A percentile compares a stretch with the other conserved stretches of the same genome.
Evolutionary conservation across 2,329 filamentous ascomycete genomes (phyloP).

Genomic region (Colletotrichum neosansevieriae): DNA sequence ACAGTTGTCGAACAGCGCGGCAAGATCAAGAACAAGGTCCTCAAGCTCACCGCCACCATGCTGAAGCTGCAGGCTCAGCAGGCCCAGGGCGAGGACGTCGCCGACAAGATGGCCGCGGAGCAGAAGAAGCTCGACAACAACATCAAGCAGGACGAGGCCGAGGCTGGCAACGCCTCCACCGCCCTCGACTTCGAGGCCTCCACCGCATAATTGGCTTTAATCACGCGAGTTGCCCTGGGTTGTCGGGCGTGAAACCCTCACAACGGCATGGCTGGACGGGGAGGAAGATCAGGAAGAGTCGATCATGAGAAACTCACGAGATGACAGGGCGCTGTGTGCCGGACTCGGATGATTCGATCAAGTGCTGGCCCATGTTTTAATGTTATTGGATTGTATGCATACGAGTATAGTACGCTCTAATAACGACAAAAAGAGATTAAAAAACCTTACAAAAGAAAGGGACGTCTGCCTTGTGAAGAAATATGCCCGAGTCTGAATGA

Average conservation of each 20-base stretch:
- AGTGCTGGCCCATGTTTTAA: slow-evolving; percentile 34
- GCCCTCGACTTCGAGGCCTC: slow-evolving; percentile 40
- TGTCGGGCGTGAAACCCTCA: background rate
- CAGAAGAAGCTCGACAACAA: slow-evolving; percentile 66
- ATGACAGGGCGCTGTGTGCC: slow-evolving; percentile 32
- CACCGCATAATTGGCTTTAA: slow-evolving; percentile 17
- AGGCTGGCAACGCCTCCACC: slow-evolving; percentile 60
- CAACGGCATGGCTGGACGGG: background rate
- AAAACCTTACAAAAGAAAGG: background rate
- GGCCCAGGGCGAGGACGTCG: slow-evolving; percentile 62
- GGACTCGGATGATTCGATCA: slow-evolving; percentile 38
- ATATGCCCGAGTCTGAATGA: too few species aligned
- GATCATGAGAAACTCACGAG: slow-evolving; percentile 29
- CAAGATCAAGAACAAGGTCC: slow-evolving; percentile 72
- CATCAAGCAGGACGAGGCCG: slow-evolving; percentile 59
- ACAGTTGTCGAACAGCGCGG: slow-evolving; percentile 52
- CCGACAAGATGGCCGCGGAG: slow-evolving; percentile 59
- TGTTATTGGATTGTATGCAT: slow-evolving; percentile 33
- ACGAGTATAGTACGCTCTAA: slow-evolving; percentile 23
- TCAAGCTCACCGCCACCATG: slow-evolving; percentile 67
- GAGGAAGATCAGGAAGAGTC: background rate
- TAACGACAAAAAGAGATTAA: slow-evolving; percentile 12
- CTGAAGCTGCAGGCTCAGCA: slow-evolving; percentile 62
- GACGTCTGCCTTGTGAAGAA: background rate
- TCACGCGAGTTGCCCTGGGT: background rate